Evolutionary conservation across 2,329 filamentous ascomycete species (phyloP).

Genomic region (Cladosporium velox): DNA sequence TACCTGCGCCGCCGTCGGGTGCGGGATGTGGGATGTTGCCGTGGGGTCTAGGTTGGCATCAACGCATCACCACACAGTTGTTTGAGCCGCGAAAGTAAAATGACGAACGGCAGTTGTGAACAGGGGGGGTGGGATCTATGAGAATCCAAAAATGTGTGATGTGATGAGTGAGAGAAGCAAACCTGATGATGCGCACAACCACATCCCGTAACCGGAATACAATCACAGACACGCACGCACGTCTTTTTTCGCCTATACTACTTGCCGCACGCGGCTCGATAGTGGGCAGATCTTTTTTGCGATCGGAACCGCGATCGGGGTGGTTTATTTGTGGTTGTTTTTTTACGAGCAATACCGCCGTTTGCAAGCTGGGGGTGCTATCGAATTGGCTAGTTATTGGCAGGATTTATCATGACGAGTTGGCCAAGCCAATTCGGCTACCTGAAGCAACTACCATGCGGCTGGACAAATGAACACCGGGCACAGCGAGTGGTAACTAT

Average conservation of each 20-base stretch:
- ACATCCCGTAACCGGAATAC: not conserved
- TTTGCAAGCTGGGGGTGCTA: not conserved
- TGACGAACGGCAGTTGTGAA: not conserved
- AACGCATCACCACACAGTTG: not conserved
- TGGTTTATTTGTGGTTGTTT: not conserved
- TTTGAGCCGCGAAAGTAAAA: not conserved
- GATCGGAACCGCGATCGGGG: not conserved
- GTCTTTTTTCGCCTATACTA: too few relatives aligned
- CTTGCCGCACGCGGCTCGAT: not conserved
- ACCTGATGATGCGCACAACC: not conserved
- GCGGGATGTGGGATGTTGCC: not conserved
- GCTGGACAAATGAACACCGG: not conserved
- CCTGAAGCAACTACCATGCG: not conserved
- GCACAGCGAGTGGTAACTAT: not conserved
- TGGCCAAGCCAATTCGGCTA: constrained; percentile 6
- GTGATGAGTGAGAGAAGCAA: not conserved
- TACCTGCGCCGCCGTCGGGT: not conserved
- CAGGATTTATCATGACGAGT: not conserved
- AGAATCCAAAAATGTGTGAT: not conserved
- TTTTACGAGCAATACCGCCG: not conserved
- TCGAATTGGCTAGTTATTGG: not conserved
- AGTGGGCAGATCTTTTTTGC: not conserved
- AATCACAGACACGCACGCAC: not conserved
- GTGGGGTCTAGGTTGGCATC: not conserved
- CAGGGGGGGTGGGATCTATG: not conserved